Base-by-base conservation (phyloP, 208 protist genomes). In the Angomonas deanei region DNA sequence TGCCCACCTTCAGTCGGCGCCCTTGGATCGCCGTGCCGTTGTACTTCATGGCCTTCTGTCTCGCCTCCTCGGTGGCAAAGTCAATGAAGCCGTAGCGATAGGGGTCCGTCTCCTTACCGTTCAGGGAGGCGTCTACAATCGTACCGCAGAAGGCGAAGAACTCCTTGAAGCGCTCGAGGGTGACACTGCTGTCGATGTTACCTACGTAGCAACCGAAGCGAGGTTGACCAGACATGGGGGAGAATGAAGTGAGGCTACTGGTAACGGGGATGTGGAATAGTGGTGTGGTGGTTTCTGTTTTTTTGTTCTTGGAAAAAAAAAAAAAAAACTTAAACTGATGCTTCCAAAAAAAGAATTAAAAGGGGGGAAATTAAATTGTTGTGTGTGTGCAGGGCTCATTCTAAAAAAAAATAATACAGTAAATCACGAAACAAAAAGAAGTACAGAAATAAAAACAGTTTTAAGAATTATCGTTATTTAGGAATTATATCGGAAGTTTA, bases 51-150 rank as follows among this genome's bases (percentile, higher is more conserved):
- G 88, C 88, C 17, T 80, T 71, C 10, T 73, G 67, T 19, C 88
- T 82, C 49, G 87, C 88, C 27, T 92, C 85, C 61, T 91, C 83
- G 19, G 78, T 77, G 46, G 76, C 74, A 56, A 94, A 94, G 71
- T 94, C 88, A 48, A 94, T 92, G 62, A 94, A 94, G 1, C 88
- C 88, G 65, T 87, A 94, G 49, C 88, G 84, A 59, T 90, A 92
- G 10, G 83, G 85, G 60, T 92, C 83, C 19, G 74, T 80, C 46
- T 88, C 80, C 2, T 76, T 66, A 11, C 85, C 85, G 66, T 94
- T 94, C n/a, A 94, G 78, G 2, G 82, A 91, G 72, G 75, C 83
- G 67, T 94, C 85, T 36, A 94, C 55, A 60, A 94, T 92, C 23
- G 76, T 82, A 15, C 88, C 88, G 56, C 85, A 94, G 42, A 86